Percentiles rank a stretch among this genome's conserved stretches.
Evolutionary conservation across 208 protist genomes (phyloP).

Genomic region (Tritrichomonas foetus): DNA sequence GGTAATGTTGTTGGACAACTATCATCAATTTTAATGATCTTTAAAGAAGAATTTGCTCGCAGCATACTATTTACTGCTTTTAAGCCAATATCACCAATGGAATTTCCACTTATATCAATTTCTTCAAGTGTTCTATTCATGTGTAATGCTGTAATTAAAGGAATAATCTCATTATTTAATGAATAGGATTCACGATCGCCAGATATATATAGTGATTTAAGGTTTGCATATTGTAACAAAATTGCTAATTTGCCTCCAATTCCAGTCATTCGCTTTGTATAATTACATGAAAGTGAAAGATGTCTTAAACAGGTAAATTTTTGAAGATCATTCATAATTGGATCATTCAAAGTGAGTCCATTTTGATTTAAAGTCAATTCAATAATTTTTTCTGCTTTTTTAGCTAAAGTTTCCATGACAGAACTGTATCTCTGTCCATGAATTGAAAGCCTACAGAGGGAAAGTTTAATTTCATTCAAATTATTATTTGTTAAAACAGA

Average conservation of each 20-base stretch:
- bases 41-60: neutral
- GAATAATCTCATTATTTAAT: neutral
- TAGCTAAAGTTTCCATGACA: neutral
- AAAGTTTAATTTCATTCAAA: neutral
- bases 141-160: neutral
- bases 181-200: neutral
- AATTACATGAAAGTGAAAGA: neutral
- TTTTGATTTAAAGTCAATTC: neutral
- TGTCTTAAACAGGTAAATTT: neutral
- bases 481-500: neutral
- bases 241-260: neutral
- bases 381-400: neutral
- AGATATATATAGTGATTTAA: neutral
- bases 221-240: neutral
- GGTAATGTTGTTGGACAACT: neutral
- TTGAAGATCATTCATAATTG: neutral
- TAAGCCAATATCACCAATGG: neutral
- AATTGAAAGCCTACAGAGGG: neutral
- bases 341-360: neutral
- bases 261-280: neutral
- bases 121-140: neutral
- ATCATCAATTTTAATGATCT: neutral
- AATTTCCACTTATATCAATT: neutral
- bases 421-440: neutral
- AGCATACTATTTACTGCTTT: neutral